Evolutionary conservation across 352 stramenopile genomes (phyloP).

Genomic region (Globisporangium orthogonon): DNA sequence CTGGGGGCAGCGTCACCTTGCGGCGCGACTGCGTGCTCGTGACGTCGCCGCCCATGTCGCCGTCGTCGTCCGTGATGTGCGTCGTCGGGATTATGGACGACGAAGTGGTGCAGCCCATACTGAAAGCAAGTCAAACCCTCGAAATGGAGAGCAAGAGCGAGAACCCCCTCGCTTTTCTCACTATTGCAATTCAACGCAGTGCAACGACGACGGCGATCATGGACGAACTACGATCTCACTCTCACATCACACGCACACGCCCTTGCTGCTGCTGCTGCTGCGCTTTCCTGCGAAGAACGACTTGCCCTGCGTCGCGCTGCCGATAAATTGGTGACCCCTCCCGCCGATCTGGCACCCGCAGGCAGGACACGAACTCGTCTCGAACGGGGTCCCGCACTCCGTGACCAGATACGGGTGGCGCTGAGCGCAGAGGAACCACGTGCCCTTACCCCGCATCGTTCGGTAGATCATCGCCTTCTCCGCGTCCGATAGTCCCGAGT

Average conservation of each 20-base stretch:
- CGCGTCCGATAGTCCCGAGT: slow-evolving; percentile 17
- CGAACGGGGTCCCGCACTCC: slow-evolving; percentile 21
- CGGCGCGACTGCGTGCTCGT: slow-evolving; percentile 61
- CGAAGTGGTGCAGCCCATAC: not conserved
- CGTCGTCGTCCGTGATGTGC: not conserved
- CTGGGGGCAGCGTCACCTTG: slow-evolving; percentile 80
- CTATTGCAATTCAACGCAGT: not conserved
- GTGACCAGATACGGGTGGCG: slow-evolving; percentile 29
- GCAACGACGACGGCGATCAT: no score
- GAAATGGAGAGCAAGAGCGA: not conserved
- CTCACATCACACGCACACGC: not conserved
- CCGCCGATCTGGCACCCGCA: slow-evolving; percentile 23
- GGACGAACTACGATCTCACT: not conserved
- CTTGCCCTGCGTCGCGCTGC: slow-evolving; percentile 4
- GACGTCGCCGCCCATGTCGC: slow-evolving; percentile 37
- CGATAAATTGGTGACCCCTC: slow-evolving; percentile 10
- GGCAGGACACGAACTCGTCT: slow-evolving; percentile 13
- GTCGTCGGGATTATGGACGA: not conserved
- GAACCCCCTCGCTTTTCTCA: not conserved
- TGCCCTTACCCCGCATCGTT: slow-evolving; percentile 8
- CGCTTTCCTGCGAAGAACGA: slow-evolving; percentile 13
- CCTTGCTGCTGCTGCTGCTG: not conserved
- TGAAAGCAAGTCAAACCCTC: not conserved
- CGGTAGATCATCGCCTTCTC: slow-evolving; percentile 26
- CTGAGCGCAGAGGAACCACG: slow-evolving; percentile 22